Base-by-base conservation (phyloP, 306 rosid genomes). In the Argentina anserina region DNA sequence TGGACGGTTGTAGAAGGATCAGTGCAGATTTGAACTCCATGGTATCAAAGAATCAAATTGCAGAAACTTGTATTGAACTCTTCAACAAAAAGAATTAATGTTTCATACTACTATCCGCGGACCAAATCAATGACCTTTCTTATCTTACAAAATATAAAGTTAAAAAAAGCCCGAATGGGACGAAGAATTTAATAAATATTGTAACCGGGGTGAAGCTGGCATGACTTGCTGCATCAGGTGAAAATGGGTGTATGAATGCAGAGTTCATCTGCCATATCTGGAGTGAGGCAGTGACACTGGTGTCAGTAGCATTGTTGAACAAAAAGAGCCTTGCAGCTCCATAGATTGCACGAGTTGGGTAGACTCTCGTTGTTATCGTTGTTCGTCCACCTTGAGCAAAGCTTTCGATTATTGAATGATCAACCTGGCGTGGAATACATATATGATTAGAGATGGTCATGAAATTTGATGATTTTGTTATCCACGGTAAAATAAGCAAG, bases 381-480 rank as follows among this genome's bases (percentile, higher is more conserved):
- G 89, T 86, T 78, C 98, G 86, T 80, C 98, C 98, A 47, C 96
- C 97, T 88, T 89, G 98, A 42, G 81, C 96, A 81, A 87, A 94
- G 84, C 94, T 91, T 84, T 94, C 98, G 31, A 94, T 84, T 12
- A 87, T 80, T 12, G 98, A 94, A 79, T 91, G 98, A 72, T 94
- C 98, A 81, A 90, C 92, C 98, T 92, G 49, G 20, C 40, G 6
- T 8, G 76, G 20, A 74, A 71, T 41, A 42, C 25, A 23, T 65
- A 59, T 40, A 70, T 55, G 67, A 23, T 36, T 17, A 4, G 28
- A 70, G 33, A 64, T 25, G 47, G 46, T 29, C 49, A 53, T 37
- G n/a, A 0, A 23, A 26, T 37, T 43, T 62, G 18, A 39, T 45
- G 20, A 4, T 14, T 28, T 15, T 64, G 28, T 45, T 45, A 31